These are phyloP conservation scores for Rhodotorula sp. DNA, from an alignment of 1,284 basidiomycete genomes.

Conservation along the genomic window DNA sequence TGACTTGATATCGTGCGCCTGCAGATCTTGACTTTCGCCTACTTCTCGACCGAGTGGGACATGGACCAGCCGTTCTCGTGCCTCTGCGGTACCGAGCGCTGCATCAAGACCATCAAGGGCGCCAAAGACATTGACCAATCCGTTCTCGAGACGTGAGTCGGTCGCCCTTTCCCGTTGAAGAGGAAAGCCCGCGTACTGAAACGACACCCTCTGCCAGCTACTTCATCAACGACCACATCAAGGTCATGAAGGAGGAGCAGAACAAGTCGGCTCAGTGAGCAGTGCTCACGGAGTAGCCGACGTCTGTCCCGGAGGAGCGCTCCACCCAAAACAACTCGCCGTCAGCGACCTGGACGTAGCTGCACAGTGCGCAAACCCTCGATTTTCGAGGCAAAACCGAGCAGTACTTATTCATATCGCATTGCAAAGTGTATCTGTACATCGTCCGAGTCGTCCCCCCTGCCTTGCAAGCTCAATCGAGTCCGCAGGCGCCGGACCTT, in stretches of 20 bases:
- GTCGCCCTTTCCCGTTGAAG: neutral
- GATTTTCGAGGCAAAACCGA: too few species aligned
- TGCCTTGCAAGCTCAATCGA: too few species aligned
- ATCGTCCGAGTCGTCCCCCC: too few species aligned
- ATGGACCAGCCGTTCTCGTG: constrained; percentile 68
- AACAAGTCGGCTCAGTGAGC: constrained; percentile 5
- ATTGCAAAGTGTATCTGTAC: too few species aligned
- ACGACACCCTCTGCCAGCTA: constrained; percentile 9
- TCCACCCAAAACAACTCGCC: neutral
- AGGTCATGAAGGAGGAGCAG: constrained; percentile 21
- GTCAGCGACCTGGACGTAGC: too few species aligned
- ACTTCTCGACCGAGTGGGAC: constrained; percentile 69
- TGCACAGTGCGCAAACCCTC: too few species aligned
- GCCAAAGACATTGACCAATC: constrained; percentile 49
- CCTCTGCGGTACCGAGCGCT: constrained; percentile 54
- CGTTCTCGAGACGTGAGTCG: constrained; percentile 27
- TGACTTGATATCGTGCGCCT: neutral
- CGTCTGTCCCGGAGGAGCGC: neutral
- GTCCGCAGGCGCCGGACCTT: too few species aligned
- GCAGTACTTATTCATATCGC: too few species aligned
- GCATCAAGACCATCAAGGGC: constrained; percentile 52
- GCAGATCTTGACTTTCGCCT: constrained; percentile 58
- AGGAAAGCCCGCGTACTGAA: neutral
- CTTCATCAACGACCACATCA: constrained; percentile 39
- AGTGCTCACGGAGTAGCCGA: neutral